Base-by-base conservation (phyloP, 805 yeast genomes). In the Yueomyces sp. region DNA sequence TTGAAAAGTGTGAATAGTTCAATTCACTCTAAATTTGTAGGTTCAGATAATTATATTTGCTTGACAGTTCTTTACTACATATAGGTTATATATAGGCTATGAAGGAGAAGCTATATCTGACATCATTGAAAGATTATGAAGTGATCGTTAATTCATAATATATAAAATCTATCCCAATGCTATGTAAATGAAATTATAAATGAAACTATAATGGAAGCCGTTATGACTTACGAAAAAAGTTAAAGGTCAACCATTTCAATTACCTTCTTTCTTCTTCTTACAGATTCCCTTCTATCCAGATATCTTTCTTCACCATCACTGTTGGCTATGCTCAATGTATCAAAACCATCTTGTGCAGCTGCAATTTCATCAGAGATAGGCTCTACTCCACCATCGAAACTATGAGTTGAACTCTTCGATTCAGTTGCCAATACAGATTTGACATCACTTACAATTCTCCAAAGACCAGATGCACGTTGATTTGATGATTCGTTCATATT, bases 101-200 rank as follows among this genome's bases (percentile, higher is more conserved):
- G 19, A 19, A 19, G 19, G 19, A 19, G 19, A 19, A 19, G 19
- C 19, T 19, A 19, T 19, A 19, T 19, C 19, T 19, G 19, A 2
- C 19, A 19, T 19, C 33, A 30, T 6, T 30, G 9, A 6, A 30
- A 9, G 33, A 30, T 6, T 6, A 30, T 30, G 33, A 30, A 30
- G 33, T 30, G 33, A 30, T 6, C 9, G 33, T 19, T 19, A 19
- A 19, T 19, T 19, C 19, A 19, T 19, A 19, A 19, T 19, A 19
- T 19, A 19, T 19, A 19, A 19, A 19, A 19, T 19, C 19, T 19
- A 19, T 19, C 19, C 2, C 19, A 56, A 62, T 11, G 31, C 57
- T 26, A 50, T 30, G 9, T 30, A 30, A 30, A 9, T 30, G 33
- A 30, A 30, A 30, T 19, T 19, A 47, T 36, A 52, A 45, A 6